Evolutionary conservation across 495 filamentous ascomycete genomes (phyloP), one percentile per base, ranked within the genome.

Genomic region (Daldinia loculata): DNA sequence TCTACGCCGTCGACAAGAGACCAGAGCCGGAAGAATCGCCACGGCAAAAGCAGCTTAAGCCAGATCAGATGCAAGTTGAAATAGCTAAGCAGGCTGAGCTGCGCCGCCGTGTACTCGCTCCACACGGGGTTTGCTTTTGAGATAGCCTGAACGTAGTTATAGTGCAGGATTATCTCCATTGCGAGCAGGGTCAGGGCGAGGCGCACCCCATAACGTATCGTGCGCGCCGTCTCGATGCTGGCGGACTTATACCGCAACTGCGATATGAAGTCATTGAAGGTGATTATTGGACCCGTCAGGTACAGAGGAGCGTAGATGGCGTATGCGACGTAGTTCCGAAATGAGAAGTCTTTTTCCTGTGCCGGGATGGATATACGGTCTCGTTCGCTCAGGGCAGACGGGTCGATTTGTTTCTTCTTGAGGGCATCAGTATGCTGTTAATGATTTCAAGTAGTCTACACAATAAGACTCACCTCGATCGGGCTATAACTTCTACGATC

Each of bases 331-430:
- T 96, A 98, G 79, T 94, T 95, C 63, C 86, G 82, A 77, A 95
- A 94, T 24, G 86, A 87, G 79, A 88, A 99, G 67, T 94, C 91
- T 7, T 84, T 79, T 0, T 84, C 75, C 57, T 87, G 84, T 5
- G 93, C 92, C 0, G 96, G 92, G 51, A 89, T 89, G 39, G 84
- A 84, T 57, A 98, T 85, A 6, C 95, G 90, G 67, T 98, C 95
- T 70, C 91, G 84, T 74, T 98, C 96, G 12, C 93, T 94, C 15
- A 98, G 86, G 70, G 88, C 86, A 51, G 92, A 82, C 17, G 91
- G 91, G 84, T 98, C 94, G 57, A 97, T 86, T 84, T 95, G 92
- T 78, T 97, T 98, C 94, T 98, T 98, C 96, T 98, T 97, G 81
- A 84, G 85, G 70, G 81, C 74, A 84, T 94, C 82, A 92, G 92